These are phyloP conservation scores for Carex cristatella DNA, from an alignment of 176 grass and related monocot species.

Conservation along the genomic window DNA sequence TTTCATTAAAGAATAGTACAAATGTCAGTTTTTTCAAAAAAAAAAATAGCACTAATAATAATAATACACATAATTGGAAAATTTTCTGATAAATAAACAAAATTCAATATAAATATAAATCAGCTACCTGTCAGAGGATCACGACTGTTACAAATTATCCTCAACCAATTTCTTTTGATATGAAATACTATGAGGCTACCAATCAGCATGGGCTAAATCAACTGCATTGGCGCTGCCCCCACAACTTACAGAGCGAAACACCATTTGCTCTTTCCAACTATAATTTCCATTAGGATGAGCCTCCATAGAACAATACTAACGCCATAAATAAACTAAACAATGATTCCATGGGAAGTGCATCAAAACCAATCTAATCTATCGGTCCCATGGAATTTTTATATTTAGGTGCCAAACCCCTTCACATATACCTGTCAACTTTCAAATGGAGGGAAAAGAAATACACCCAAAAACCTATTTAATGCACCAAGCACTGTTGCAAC, in stretches of 20 bases:
- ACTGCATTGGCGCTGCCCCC: background rate
- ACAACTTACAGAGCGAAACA: background rate
- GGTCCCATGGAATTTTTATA: background rate
- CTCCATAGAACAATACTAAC: background rate
- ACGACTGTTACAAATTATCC: background rate
- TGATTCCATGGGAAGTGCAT: background rate
- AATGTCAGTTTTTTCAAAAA: background rate
- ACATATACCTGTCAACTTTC: constrained; percentile 29
- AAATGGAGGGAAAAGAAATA: constrained; percentile 18
- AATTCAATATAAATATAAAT: constrained; percentile 15
- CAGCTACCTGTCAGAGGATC: background rate
- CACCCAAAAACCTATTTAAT: constrained; percentile 46
- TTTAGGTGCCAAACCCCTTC: constrained; percentile 17
- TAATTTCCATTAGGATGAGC: background rate
- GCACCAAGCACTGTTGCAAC: constrained; percentile 78
- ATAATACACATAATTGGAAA: constrained; percentile 13
- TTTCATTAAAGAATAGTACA: constrained; percentile 11
- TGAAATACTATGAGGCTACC: background rate
- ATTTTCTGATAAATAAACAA: constrained; percentile 4
- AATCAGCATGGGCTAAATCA: background rate
- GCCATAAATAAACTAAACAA: background rate
- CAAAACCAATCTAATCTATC: constrained; percentile 1
- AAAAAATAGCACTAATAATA: background rate
- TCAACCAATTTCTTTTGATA: constrained; percentile 18
- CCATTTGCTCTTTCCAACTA: constrained; percentile 1